phyloP scores from a whole-genome alignment of 75 land plant genomes.

The Sequoiadendron giganteum region DNA sequence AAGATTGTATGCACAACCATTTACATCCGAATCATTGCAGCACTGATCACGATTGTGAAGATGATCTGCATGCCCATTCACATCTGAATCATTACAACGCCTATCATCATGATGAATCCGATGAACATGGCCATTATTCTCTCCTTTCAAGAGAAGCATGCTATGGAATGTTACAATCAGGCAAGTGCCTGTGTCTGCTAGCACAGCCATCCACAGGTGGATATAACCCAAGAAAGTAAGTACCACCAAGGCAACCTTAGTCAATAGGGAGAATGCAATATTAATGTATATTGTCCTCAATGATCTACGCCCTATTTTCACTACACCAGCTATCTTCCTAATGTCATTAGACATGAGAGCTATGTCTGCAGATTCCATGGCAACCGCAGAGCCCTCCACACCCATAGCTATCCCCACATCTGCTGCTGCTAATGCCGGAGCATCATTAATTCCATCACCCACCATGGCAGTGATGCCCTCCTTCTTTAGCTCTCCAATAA shows the following conservation, averaged over 20 bases:
- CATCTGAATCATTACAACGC: not conserved
- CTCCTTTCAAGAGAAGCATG: conserved; percentile 38
- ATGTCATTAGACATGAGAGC: conserved; percentile 92
- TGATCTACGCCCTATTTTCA: conserved; percentile 45
- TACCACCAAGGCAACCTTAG: conserved; percentile 60
- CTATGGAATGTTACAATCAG: conserved; percentile 81
- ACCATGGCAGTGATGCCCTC: conserved; percentile 76
- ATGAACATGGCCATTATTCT: not conserved
- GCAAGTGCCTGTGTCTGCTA: conserved; percentile 91
- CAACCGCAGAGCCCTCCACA: conserved; percentile 80
- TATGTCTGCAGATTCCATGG: conserved; percentile 81
- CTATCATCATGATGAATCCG: not conserved
- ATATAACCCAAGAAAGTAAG: conserved; percentile 75
- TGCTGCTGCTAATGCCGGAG: conserved; percentile 83
- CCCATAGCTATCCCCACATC: conserved; percentile 96
- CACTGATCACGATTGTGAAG: not conserved
- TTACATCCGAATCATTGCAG: too few relatives aligned
- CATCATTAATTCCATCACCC: conserved; percentile 94
- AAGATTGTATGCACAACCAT: too few relatives aligned
- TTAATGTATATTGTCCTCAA: conserved; percentile 56
- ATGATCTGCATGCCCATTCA: not conserved
- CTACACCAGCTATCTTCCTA: conserved; percentile 50
- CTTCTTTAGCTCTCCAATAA: conserved; percentile 41
- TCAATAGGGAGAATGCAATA: conserved; percentile 53
- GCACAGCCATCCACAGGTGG: conserved; percentile 80